Evolutionary conservation across 208 protist genomes (phyloP).

Genomic region (Balamuthia mandrillaris): DNA sequence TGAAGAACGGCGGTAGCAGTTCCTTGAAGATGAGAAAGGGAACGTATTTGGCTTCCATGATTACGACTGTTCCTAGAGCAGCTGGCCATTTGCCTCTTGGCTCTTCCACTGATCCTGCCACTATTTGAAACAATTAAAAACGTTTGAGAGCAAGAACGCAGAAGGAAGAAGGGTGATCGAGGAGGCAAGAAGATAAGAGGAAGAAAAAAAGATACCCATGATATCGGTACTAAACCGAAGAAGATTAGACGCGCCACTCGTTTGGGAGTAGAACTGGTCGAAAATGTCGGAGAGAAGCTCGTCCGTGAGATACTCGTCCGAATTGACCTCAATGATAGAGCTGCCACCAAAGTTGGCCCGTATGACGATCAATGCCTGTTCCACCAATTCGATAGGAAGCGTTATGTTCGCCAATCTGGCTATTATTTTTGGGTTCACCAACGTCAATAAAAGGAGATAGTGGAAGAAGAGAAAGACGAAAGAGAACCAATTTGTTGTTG

Average conservation of each 20-base stretch:
- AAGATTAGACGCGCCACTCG: background rate
- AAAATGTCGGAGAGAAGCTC: background rate
- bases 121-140: constrained; percentile 8
- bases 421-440: too few species aligned
- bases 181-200: background rate
- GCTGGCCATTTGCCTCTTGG: constrained; percentile 84
- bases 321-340: too few species aligned
- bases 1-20: background rate
- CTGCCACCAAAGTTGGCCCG: too few species aligned
- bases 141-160: background rate
- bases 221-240: constrained; percentile 1
- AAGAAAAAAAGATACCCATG: background rate
- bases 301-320: background rate
- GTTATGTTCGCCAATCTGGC: too few species aligned
- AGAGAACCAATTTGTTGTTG: background rate
- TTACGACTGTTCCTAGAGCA: constrained; percentile 81
- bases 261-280: constrained; percentile 1
- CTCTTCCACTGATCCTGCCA: constrained; percentile 74
- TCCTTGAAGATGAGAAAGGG: constrained; percentile 40
- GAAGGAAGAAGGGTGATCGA: background rate
- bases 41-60: constrained; percentile 75
- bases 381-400: too few species aligned
- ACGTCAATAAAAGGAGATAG: background rate
- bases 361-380: too few species aligned
- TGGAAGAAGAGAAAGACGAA: too few species aligned